Conservation (phyloP, 345 rosid genomes). For the Rhodomyrtus tomentosa region DNA sequence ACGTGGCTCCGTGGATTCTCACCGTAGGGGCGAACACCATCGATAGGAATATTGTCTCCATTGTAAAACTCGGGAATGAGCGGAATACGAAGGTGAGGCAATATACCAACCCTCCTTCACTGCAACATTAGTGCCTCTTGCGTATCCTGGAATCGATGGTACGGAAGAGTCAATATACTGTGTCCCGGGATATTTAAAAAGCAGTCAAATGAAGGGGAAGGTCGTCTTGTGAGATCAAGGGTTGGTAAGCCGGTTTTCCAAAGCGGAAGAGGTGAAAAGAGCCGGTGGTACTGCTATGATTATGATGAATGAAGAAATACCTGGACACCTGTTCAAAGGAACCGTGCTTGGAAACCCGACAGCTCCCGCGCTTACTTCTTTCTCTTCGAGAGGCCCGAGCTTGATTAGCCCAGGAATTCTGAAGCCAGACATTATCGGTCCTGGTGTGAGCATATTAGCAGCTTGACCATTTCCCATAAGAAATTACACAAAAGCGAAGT, state of each 20-base stretch:
- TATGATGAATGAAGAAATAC: not conserved
- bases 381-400: not conserved
- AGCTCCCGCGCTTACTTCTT: not conserved
- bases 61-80: not conserved
- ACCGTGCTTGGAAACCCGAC: not conserved
- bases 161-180: not conserved
- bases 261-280: not conserved
- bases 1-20: constrained; percentile 9
- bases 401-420: not conserved
- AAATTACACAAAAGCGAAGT: accelerated
- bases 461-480: not conserved
- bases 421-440: not conserved
- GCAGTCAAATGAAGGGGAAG: not conserved
- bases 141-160: not conserved
- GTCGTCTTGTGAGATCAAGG: not conserved
- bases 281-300: constrained; percentile 1
- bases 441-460: not conserved
- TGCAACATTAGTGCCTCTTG: not conserved
- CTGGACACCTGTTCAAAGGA: not conserved
- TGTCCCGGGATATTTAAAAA: no score
- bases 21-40: constrained; percentile 6
- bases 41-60: not conserved
- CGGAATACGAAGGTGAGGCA: constrained; percentile 2
- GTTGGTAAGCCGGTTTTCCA: no score
- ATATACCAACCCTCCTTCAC: not conserved